phyloP scores from a whole-genome alignment of 192 early-diverging fungal species.

The Chytriomyces sp. region DNA sequence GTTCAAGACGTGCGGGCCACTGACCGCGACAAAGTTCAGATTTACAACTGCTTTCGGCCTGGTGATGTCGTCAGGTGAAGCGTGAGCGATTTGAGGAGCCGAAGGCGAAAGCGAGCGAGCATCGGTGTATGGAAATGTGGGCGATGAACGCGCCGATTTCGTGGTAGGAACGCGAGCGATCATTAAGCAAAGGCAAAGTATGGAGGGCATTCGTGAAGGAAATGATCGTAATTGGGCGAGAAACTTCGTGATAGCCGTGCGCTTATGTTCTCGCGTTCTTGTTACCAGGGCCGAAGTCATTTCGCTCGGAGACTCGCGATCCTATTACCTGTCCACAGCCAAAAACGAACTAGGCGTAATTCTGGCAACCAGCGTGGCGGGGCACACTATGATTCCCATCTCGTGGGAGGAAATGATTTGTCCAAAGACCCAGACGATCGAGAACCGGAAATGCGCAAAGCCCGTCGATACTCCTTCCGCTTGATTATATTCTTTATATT shows the following conservation, averaged over 20 bases:
- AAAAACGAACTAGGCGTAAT: constrained; percentile 93
- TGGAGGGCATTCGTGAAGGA: neutral
- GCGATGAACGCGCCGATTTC: neutral
- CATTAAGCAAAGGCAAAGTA: neutral
- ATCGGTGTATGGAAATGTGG: neutral
- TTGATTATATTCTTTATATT: neutral
- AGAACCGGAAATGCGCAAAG: constrained; percentile 95
- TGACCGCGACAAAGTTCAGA: constrained; percentile 92
- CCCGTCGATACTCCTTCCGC: constrained; percentile 39
- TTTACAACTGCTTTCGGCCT: constrained; percentile 86
- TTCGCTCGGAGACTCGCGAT: constrained; percentile 89
- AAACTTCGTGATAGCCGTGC: too few species aligned
- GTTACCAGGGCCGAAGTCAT: constrained; percentile 60
- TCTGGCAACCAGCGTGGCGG: constrained; percentile 84
- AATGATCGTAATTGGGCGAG: too few species aligned
- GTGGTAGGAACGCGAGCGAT: constrained; percentile 11
- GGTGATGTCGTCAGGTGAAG: constrained; percentile 81
- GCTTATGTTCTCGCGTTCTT: too few species aligned
- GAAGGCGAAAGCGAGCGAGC: constrained; percentile 4
- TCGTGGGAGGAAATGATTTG: constrained; percentile 99
- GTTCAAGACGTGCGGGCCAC: constrained; percentile 94
- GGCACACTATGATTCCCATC: constrained; percentile 83
- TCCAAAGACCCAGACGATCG: constrained; percentile 78
- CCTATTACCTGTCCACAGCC: constrained; percentile 90
- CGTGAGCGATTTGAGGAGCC: constrained; percentile 69